A percentile compares a stretch with the other conserved stretches of the same genome.
Evolutionary conservation across 1,284 basidiomycete species (phyloP).

Genomic region (Irpex sp.): DNA sequence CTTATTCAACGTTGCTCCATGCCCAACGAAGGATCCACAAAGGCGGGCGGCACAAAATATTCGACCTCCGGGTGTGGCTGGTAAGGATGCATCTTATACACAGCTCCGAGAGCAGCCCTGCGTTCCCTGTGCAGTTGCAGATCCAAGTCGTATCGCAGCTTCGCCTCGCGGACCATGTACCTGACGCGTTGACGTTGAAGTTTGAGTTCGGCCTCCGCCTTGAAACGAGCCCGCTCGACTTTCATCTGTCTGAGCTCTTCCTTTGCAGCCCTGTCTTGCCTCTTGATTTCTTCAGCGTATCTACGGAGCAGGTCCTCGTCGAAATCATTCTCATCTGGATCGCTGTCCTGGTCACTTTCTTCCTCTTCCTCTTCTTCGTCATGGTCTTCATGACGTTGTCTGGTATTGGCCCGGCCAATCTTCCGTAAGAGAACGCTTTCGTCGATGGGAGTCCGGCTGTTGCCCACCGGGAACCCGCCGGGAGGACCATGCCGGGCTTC

Average conservation of each 20-base stretch:
- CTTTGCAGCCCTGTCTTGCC: rapidly evolving
- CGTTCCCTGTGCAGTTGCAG: not conserved
- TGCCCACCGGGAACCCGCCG: not conserved
- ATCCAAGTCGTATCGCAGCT: not conserved
- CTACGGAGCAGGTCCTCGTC: too few species aligned
- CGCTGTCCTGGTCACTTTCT: not conserved
- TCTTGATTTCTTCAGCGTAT: too few species aligned
- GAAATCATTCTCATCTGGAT: not conserved
- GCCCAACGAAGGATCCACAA: not conserved
- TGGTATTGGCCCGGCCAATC: too few species aligned
- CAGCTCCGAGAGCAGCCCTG: not conserved
- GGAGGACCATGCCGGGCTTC: not conserved
- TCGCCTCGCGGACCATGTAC: not conserved
- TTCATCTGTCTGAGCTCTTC: not conserved
- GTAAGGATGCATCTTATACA: not conserved
- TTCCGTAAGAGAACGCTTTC: too few species aligned
- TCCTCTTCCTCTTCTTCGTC: not conserved
- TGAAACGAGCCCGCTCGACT: not conserved
- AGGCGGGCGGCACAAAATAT: not conserved
- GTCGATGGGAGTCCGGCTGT: not conserved
- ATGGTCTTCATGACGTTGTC: not conserved
- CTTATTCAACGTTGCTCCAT: not conserved
- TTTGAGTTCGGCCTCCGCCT: not conserved
- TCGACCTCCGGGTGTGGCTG: not conserved
- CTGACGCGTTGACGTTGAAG: not conserved